Conservation (phyloP, 2,329 filamentous ascomycete species). For the Pseudopyrenochaeta lycopersici region DNA sequence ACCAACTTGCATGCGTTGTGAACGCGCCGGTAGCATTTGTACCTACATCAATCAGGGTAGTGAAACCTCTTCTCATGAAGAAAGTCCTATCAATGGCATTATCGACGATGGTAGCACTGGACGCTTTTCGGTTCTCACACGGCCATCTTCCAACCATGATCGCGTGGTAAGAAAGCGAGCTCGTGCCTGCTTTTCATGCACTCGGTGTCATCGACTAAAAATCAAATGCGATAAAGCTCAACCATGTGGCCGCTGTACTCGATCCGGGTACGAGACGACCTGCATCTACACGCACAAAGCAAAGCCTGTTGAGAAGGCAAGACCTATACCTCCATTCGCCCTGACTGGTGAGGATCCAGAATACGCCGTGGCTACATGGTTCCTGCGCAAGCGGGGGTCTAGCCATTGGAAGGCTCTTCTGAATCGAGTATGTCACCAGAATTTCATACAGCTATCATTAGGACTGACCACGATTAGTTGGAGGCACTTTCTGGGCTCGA, state of each 20-base stretch:
- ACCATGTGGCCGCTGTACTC: constrained; percentile 27
- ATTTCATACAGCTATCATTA: not conserved
- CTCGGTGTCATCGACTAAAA: constrained; percentile 32
- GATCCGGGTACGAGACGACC: constrained; percentile 13
- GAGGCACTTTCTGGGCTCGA: constrained; percentile 18
- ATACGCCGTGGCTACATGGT: constrained; percentile 27
- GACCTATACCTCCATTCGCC: constrained; percentile 3
- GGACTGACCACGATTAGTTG: constrained; percentile 11
- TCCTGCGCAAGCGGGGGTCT: constrained; percentile 23
- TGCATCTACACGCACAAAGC: constrained; percentile 26
- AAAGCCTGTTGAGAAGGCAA: not conserved
- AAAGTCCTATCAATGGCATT: not conserved
- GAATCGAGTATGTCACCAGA: constrained; percentile 10
- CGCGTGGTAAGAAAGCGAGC: constrained; percentile 15
- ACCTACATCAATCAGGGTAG: constrained; percentile 4
- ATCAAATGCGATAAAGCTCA: constrained; percentile 30
- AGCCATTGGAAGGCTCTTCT: constrained; percentile 25
- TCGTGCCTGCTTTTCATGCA: constrained; percentile 29
- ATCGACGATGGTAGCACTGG: not conserved
- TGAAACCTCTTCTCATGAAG: not conserved
- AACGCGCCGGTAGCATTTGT: constrained; percentile 13
- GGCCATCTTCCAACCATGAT: not conserved
- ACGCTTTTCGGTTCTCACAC: not conserved
- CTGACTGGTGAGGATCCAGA: constrained; percentile 22
- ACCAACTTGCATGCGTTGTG: constrained; percentile 22